A percentile compares a stretch with the other conserved stretches of the same genome.
Conservation (phyloP, 176 grass and related monocot species). For the Oryza glaberrima region DNA sequence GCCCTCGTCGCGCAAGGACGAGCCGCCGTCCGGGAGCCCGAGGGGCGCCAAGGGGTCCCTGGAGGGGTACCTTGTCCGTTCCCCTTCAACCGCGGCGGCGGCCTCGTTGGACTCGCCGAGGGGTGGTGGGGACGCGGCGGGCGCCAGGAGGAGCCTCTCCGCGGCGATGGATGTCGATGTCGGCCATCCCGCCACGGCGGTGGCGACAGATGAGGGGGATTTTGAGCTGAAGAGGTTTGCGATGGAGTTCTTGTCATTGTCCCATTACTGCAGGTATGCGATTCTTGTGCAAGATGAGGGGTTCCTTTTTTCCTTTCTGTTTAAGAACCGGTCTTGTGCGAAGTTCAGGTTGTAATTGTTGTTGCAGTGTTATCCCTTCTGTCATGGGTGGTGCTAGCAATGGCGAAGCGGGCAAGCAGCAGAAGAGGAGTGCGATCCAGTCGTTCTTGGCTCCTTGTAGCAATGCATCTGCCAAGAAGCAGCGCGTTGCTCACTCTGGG, state of each 20-base stretch:
- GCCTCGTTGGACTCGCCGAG: constrained; percentile 23
- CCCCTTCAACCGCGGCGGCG: constrained; percentile 16
- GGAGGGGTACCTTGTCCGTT: constrained; percentile 49
- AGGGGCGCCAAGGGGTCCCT: constrained; percentile 59
- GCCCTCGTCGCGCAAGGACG: constrained; percentile 51
- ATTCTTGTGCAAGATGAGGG: not conserved
- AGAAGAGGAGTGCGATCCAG: constrained; percentile 61
- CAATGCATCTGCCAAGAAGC: constrained; percentile 61
- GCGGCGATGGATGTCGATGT: constrained; percentile 39
- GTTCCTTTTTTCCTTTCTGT: not conserved
- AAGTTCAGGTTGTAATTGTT: constrained; percentile 32
- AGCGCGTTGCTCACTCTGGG: constrained; percentile 25
- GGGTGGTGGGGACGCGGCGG: not conserved
- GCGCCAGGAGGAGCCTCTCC: constrained; percentile 46
- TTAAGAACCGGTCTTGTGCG: constrained; percentile 25
- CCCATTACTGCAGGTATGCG: constrained; percentile 74
- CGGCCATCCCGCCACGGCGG: not conserved
- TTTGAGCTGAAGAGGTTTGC: constrained; percentile 69
- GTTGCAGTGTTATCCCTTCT: constrained; percentile 55
- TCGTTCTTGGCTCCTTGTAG: constrained; percentile 48
- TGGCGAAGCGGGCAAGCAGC: constrained; percentile 45
- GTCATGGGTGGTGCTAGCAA: constrained; percentile 41
- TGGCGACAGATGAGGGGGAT: constrained; percentile 19
- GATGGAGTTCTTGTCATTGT: constrained; percentile 71
- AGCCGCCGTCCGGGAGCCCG: constrained; percentile 48